Base-by-base conservation (phyloP, 2,329 filamentous ascomycete genomes). In the Paracoccidioides brasiliensis region DNA sequence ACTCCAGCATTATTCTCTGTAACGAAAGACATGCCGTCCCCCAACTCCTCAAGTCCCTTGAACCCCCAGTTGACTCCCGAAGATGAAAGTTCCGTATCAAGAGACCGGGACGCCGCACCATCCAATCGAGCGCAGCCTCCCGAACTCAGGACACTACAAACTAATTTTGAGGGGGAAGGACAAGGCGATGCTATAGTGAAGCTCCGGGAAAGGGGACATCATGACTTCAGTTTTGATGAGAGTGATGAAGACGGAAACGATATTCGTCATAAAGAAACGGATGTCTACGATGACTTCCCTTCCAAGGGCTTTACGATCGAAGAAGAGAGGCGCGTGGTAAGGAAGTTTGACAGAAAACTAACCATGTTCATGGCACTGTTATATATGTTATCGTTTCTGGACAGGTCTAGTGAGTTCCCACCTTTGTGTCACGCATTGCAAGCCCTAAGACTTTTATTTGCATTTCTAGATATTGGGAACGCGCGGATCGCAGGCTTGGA, bases 301-400 rank as follows among this genome's bases (percentile, higher is more conserved):
- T 58, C 58, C 33, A 79, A 58, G 62, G 64, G 63, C 3, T 72
- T 69, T 52, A 72, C 72, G 4, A 54, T 74, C 1, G 84, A 90
- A 54, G 90, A 96, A 68, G 90, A 94, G 66, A 72, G 69, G 28
- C 74, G 76, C 3, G 83, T 94, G 7, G 76, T 90, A 55, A 77
- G 76, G 64, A 90, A 87, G 71, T 82, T 95, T 62, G 90, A 95
- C 68, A 77, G 81, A 55, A 81, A 79, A 60, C 77, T 96, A 54
- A 88, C 95, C 5, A 68, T 87, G 0, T 94, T 95, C 66, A 78
- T 95, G 60, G 86, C 88, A 9, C 68, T 91, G 57, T 76, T 95
- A 10, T 96, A 93, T 67, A 80, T 94, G 76, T 75, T 95, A 59
- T 86, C 84, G 59, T 95, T 95, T 67, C 72, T 95, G 61, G 90